Evolutionary conservation across 768 basidiomycete genomes (phyloP).

Genomic region (Russula sp.): DNA sequence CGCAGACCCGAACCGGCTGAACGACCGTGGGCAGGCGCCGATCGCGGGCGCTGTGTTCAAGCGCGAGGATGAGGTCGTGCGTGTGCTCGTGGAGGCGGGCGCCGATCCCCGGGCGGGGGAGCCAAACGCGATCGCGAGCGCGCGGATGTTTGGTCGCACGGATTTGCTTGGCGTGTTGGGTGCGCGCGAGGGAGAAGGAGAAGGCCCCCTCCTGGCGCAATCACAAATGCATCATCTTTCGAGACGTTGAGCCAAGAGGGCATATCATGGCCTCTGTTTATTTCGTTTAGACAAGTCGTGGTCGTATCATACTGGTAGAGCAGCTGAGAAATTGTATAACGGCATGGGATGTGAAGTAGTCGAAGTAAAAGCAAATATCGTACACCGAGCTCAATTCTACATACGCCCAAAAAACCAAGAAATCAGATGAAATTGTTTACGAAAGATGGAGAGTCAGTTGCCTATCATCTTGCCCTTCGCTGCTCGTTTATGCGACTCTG

Average conservation of each 20-base stretch:
- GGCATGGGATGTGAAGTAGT: not conserved
- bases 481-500: not conserved
- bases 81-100: constrained; percentile 38
- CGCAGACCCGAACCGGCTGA: constrained; percentile 60
- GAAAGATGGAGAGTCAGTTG: not conserved
- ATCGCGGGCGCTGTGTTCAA: constrained; percentile 78
- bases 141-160: constrained; percentile 56
- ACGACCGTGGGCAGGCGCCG: constrained; percentile 66
- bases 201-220: constrained; percentile 26
- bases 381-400: not conserved
- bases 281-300: not conserved
- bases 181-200: constrained; percentile 42
- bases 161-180: constrained; percentile 52
- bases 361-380: not conserved
- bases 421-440: not conserved
- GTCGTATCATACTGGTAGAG: too few species aligned
- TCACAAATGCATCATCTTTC: constrained; percentile 12
- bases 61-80: constrained; percentile 54
- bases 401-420: not conserved
- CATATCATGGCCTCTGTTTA: not conserved
- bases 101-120: constrained; percentile 61
- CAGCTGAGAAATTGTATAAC: not conserved
- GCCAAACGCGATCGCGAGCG: constrained; percentile 63
- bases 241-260: not conserved
- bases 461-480: not conserved